Evolutionary conservation across 139 green algal species (phyloP), one percentile per base, ranked within the genome.

Genomic region (Tetradesmus obliquus): DNA sequence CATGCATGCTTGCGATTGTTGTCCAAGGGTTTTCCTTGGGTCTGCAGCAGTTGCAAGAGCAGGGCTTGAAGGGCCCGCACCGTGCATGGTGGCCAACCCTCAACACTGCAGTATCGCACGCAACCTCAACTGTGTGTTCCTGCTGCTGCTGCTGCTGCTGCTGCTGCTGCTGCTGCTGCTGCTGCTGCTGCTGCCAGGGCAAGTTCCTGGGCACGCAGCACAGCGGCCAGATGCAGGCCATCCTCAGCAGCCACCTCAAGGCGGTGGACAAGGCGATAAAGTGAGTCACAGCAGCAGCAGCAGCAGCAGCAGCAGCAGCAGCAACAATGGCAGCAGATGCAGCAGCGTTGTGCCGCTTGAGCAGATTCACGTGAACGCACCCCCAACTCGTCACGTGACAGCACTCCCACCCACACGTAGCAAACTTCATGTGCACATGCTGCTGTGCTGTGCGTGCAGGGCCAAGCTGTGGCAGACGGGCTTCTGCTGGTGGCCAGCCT

Each of bases 161-260:
- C 20, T 20, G 32, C 19, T 86, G 45, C 13, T 86, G 12, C 20
- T 7, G 12, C 19, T 69, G 10, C 13, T 86, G 3, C 20, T 86
- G 45, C 13, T 86, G 12, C 20, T 7, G 12, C 19, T 69, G 10
- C 13, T 86, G 3, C 20, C 62, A 76, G 66, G 66, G 66, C 66
- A 76, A 76, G 66, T 76, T 76, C 15, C 66, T 76, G 15, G 3
- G 66, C 66, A 76, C 66, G 66, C 66, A 76, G 66, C 66, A 76
- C 66, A 76, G 66, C 17, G 82, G 55, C 45, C 20, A 88, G 58
- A 88, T 88, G 84, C 84, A 88, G 8, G 72, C 84, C 22, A 79
- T 88, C 5, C 4, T 88, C 22, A 57, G 22, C 5, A 55, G 57
- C 22, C 57, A 88, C 57, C 24, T 79, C 19, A 60, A 88, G 55